Evolutionary conservation across 768 basidiomycete species (phyloP).

Genomic region (Rhizopogon vesiculosus): DNA sequence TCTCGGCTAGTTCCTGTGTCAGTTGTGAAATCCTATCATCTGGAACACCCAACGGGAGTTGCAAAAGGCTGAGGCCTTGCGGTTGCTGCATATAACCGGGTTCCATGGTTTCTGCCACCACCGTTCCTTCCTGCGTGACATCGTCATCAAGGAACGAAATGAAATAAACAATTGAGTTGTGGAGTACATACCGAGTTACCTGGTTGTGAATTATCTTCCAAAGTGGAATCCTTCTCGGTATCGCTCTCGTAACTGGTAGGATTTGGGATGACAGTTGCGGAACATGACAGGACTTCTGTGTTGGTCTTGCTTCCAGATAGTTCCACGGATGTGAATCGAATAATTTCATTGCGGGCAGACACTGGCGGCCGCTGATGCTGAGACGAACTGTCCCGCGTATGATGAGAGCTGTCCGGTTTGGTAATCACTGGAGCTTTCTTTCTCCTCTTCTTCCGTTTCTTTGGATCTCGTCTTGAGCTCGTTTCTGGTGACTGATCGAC

Average conservation of each 20-base stretch:
- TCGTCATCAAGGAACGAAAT: not conserved
- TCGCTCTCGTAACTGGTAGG: not conserved
- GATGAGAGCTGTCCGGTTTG: slow-evolving; percentile 10
- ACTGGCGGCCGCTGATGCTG: slow-evolving; percentile 11
- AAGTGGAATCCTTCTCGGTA: not conserved
- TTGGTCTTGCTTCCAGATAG: not conserved
- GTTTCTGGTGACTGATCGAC: slow-evolving; percentile 13
- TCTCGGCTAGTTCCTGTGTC: slow-evolving; percentile 38
- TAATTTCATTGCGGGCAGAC: slow-evolving; percentile 20
- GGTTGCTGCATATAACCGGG: not conserved
- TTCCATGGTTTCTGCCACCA: not conserved
- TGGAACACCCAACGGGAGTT: not conserved
- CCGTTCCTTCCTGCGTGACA: not conserved
- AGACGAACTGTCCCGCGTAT: slow-evolving; percentile 3
- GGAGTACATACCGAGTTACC: not conserved
- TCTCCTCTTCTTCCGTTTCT: slow-evolving; percentile 23
- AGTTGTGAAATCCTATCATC: slow-evolving; percentile 33
- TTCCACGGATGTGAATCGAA: slow-evolving; percentile 18
- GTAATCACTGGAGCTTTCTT: slow-evolving; percentile 23
- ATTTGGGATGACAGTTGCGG: not conserved
- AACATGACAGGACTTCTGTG: not conserved
- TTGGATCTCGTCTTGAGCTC: slow-evolving; percentile 14
- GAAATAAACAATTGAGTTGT: not conserved
- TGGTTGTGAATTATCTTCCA: too few species aligned
- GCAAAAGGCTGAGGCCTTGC: too few species aligned